phyloP scores from a whole-genome alignment of 768 basidiomycete species.

The Leccinellum rugosiceps region DNA sequence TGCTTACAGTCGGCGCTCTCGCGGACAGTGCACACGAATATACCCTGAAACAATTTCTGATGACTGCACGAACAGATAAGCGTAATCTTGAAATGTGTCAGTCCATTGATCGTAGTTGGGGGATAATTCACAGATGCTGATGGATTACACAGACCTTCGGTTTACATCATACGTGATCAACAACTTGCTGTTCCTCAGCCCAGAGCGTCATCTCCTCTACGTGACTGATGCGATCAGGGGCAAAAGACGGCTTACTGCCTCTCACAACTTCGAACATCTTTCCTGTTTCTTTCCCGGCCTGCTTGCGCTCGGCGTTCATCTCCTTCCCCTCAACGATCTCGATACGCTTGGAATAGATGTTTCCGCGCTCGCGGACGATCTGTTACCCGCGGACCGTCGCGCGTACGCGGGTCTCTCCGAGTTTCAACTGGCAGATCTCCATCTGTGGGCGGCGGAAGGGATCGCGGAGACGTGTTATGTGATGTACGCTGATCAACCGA shows the following conservation, averaged over 20 bases:
- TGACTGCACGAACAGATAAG: conserved; percentile 61
- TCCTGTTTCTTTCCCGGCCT: conserved; percentile 78
- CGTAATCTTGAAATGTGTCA: conserved; percentile 64
- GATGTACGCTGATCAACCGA: conserved; percentile 68
- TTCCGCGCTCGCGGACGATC: conserved; percentile 29
- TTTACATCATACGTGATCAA: conserved; percentile 59
- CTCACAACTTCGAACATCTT: conserved; percentile 63
- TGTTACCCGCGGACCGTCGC: conserved; percentile 14
- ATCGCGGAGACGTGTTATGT: conserved; percentile 72
- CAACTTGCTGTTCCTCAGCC: conserved; percentile 37
- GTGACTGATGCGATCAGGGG: conserved; percentile 49
- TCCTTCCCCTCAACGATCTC: conserved; percentile 54
- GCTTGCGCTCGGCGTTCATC: conserved; percentile 66
- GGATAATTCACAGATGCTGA: neutral
- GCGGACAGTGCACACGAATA: conserved; percentile 39
- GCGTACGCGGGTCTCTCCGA: conserved; percentile 38
- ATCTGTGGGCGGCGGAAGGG: conserved; percentile 73
- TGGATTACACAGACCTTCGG: conserved; percentile 46
- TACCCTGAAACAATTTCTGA: conserved; percentile 65
- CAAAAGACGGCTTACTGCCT: conserved; percentile 28
- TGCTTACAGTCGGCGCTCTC: conserved; percentile 46
- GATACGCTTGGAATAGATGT: conserved; percentile 46
- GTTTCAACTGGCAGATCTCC: conserved; percentile 55
- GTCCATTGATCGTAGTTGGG: conserved; percentile 16
- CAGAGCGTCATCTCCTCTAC: conserved; percentile 39